A percentile compares a stretch with the other conserved stretches of the same genome.
Evolutionary conservation across 2,329 filamentous ascomycete species (phyloP).

Genomic region (Colletotrichum salicis): DNA sequence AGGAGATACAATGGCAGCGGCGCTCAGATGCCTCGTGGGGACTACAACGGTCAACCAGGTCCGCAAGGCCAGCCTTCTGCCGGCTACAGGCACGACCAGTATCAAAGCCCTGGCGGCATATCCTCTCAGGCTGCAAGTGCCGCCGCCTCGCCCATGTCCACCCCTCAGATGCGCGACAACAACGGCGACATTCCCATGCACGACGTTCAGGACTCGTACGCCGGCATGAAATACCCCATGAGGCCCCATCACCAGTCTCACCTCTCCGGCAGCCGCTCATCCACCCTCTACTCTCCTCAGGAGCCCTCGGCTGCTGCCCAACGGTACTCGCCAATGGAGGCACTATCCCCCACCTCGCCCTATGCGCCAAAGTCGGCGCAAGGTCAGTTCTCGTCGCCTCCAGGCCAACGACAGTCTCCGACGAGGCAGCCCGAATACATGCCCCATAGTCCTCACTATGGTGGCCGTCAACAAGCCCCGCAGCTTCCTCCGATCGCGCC

Average conservation of each 20-base stretch:
- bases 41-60: constrained; percentile 43
- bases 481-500: constrained; percentile 80
- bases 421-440: constrained; percentile 74
- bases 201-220: constrained; percentile 84
- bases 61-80: constrained; percentile 57
- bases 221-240: constrained; percentile 86
- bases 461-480: constrained; percentile 60
- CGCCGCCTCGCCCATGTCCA: constrained; percentile 67
- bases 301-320: constrained; percentile 86
- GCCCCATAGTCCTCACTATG: constrained; percentile 68
- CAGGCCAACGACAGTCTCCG: constrained; percentile 79
- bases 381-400: constrained; percentile 63
- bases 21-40: constrained; percentile 48
- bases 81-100: constrained; percentile 75
- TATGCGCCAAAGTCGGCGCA: constrained; percentile 74
- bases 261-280: constrained; percentile 59
- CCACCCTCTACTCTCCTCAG: constrained; percentile 78
- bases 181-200: constrained; percentile 88
- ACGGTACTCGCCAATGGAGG: constrained; percentile 96
- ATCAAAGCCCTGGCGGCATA: constrained; percentile 58
- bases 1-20: constrained; percentile 70
- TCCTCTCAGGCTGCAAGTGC: constrained; percentile 54
- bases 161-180: constrained; percentile 73
- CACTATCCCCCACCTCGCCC: constrained; percentile 81
- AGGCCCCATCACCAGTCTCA: constrained; percentile 83